These are phyloP conservation scores for Corylus heterophylla DNA, from an alignment of 306 rosid species.

Conservation along the genomic window DNA sequence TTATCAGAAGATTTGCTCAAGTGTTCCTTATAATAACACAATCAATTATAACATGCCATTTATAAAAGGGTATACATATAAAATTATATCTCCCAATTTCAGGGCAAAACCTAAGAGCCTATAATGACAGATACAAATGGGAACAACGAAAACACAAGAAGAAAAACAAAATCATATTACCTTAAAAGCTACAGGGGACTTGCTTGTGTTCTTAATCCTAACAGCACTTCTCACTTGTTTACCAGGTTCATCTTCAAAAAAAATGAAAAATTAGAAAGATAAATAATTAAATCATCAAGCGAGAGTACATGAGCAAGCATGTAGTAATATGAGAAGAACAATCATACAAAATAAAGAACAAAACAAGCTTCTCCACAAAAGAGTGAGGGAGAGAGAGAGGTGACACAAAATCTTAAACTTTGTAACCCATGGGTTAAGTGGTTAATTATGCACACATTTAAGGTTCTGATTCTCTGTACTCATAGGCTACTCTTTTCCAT, in stretches of 20 bases:
- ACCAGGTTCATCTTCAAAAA: slow-evolving; percentile 83
- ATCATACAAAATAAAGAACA: neutral
- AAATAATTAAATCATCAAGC: slow-evolving; percentile 2
- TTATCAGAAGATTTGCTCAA: slow-evolving; percentile 22
- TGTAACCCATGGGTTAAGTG: neutral
- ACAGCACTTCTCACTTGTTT: slow-evolving; percentile 97
- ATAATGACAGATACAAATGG: too few relatives aligned
- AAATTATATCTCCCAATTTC: neutral
- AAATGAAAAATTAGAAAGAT: slow-evolving; percentile 14
- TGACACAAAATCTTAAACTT: neutral
- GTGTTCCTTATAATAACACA: neutral
- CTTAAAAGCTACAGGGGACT: slow-evolving; percentile 93
- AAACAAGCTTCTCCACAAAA: neutral
- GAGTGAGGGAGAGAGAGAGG: neutral
- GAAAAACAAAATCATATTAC: slow-evolving; percentile 37
- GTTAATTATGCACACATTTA: neutral
- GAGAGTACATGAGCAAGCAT: slow-evolving; percentile 15
- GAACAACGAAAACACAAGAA: too few relatives aligned
- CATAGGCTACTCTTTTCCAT: too few relatives aligned
- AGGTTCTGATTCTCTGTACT: neutral
- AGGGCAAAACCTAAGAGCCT: neutral
- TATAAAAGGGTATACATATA: neutral
- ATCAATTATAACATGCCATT: neutral
- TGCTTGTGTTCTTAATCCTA: slow-evolving; percentile 86
- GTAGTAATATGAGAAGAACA: neutral